Conservation (phyloP, 2,329 filamentous ascomycete genomes). For the Aureobasidium sp. region DNA sequence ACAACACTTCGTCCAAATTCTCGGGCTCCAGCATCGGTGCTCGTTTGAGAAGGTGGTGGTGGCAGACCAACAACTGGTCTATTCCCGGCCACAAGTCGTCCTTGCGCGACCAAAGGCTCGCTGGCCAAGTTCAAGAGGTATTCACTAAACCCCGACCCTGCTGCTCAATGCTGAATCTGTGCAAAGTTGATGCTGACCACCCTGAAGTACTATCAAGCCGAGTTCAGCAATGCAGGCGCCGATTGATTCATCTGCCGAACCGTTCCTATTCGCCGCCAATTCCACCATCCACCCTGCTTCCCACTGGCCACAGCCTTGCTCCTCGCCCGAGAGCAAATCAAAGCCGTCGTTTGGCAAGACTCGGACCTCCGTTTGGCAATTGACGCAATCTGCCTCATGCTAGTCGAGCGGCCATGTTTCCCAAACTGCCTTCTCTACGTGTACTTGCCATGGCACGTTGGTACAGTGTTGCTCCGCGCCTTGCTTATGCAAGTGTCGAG, state of each 20-base stretch:
- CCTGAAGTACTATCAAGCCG: slow-evolving; percentile 19
- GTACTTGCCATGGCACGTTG: neutral
- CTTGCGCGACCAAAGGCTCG: slow-evolving; percentile 28
- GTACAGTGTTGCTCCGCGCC: neutral
- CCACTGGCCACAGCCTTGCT: neutral
- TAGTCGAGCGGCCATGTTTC: neutral
- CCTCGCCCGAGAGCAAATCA: neutral
- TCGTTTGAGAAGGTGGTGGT: slow-evolving; percentile 85
- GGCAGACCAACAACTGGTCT: slow-evolving; percentile 84
- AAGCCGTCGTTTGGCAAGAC: neutral
- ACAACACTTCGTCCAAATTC: slow-evolving; percentile 54
- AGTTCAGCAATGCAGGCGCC: slow-evolving; percentile 22
- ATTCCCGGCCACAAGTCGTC: slow-evolving; percentile 48
- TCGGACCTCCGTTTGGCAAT: neutral
- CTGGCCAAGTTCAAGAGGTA: slow-evolving; percentile 31
- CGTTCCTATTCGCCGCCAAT: neutral
- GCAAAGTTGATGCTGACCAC: slow-evolving; percentile 17
- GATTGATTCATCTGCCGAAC: slow-evolving; percentile 17
- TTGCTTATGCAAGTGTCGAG: neutral
- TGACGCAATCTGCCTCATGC: neutral
- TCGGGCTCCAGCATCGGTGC: slow-evolving; percentile 72
- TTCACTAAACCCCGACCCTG: slow-evolving; percentile 19
- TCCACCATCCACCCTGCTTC: neutral
- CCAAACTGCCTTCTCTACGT: neutral
- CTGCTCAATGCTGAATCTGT: slow-evolving; percentile 5